phyloP scores from a whole-genome alignment of 1,284 basidiomycete genomes.

The Heterobasidion irregulare region DNA sequence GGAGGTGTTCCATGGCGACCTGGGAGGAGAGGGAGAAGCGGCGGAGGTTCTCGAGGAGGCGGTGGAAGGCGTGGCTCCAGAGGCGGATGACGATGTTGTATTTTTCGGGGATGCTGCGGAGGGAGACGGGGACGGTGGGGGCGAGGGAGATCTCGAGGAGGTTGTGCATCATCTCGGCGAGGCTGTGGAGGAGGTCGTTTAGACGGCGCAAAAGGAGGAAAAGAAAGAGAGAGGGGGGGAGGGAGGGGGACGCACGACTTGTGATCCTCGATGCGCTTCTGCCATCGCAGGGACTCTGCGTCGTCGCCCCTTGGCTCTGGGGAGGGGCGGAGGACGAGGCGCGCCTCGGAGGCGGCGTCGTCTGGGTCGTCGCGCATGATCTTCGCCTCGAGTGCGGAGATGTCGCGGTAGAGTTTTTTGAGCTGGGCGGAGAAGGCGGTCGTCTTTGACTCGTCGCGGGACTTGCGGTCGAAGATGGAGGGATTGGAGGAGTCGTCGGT shows the following conservation, averaged over 20 bases:
- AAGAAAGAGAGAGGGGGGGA: no score
- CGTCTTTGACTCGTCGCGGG: constrained; percentile 35
- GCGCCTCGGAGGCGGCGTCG: constrained; percentile 38
- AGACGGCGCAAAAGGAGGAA: no score
- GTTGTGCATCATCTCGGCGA: constrained; percentile 85
- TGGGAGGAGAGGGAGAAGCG: constrained; percentile 76
- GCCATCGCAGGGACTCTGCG: constrained; percentile 58
- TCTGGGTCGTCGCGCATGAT: constrained; percentile 57
- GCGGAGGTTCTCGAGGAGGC: constrained; percentile 83
- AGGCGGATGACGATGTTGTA: constrained; percentile 93
- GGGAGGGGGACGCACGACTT: constrained; percentile 45
- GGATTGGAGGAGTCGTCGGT: constrained; percentile 66
- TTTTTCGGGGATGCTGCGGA: constrained; percentile 84
- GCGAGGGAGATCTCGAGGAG: constrained; percentile 83
- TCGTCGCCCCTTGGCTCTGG: constrained; percentile 35
- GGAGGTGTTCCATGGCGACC: constrained; percentile 31
- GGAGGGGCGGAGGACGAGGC: constrained; percentile 45
- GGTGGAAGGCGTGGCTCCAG: constrained; percentile 90
- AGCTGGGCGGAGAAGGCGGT: constrained; percentile 69
- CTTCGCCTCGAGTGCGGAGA: constrained; percentile 65
- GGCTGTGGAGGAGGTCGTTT: no score
- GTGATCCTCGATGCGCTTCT: constrained; percentile 56
- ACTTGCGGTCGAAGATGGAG: constrained; percentile 44
- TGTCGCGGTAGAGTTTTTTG: constrained; percentile 73
- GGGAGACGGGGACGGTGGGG: constrained; percentile 78